Evolutionary conservation across 495 filamentous ascomycete genomes (phyloP).

Genomic region (Talaromyces stipitatus): DNA sequence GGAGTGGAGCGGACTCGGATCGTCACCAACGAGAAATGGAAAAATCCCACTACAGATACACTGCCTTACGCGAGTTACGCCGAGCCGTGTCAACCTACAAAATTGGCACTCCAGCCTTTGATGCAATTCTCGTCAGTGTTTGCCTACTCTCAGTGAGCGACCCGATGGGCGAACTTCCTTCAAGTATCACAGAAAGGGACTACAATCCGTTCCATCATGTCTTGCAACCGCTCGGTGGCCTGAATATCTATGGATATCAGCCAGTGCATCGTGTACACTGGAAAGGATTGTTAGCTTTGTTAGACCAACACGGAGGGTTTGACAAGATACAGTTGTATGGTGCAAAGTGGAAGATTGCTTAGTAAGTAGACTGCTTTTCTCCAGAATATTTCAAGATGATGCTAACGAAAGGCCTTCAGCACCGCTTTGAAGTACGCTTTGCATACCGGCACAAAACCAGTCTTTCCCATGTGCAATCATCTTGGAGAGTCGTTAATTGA

Average conservation of each 20-base stretch:
- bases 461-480: slow-evolving; percentile 4
- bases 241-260: slow-evolving; percentile 4
- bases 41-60: slow-evolving; percentile 2
- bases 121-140: background rate
- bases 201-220: slow-evolving; percentile 3
- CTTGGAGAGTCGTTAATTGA: background rate
- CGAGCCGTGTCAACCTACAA: background rate
- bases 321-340: background rate
- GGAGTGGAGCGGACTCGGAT: slow-evolving; percentile 1
- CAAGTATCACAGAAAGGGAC: background rate
- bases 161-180: background rate
- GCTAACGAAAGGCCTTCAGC: background rate
- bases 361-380: background rate
- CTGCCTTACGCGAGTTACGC: background rate
- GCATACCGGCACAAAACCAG: slow-evolving; percentile 6
- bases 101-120: background rate
- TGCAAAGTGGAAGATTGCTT: background rate
- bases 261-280: slow-evolving; percentile 2
- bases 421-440: slow-evolving; percentile 2
- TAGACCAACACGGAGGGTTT: slow-evolving; percentile 2
- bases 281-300: background rate
- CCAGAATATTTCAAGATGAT: background rate
- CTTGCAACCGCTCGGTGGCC: background rate
- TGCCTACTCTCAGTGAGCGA: slow-evolving; percentile 2
- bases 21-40: background rate